These are phyloP conservation scores for Gossypium raimondii DNA, from an alignment of 345 rosid genomes.

Conservation along the genomic window DNA sequence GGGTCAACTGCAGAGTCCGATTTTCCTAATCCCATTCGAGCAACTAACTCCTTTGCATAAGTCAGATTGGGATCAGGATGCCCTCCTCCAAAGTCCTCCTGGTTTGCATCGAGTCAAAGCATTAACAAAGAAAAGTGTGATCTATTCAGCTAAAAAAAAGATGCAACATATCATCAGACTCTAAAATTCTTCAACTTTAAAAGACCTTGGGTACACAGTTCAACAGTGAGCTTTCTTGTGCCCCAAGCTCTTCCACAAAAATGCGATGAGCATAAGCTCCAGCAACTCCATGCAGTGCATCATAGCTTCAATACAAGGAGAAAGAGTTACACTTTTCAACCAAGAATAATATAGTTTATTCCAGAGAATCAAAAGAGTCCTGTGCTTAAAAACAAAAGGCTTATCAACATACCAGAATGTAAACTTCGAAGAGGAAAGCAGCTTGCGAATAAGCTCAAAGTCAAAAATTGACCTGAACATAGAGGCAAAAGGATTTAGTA, in stretches of 20 bases:
- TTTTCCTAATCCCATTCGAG: slow-evolving; percentile 90
- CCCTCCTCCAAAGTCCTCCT: slow-evolving; percentile 99
- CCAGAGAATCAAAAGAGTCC: slow-evolving; percentile 1
- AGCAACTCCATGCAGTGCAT: slow-evolving; percentile 96
- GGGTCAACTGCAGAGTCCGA: slow-evolving; percentile 63
- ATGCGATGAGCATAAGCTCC: slow-evolving; percentile 90
- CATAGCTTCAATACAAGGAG: slow-evolving; percentile 53
- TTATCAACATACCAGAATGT: slow-evolving; percentile 68
- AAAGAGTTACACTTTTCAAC: slow-evolving; percentile 12
- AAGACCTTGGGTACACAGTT: slow-evolving; percentile 92
- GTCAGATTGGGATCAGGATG: slow-evolving; percentile 99
- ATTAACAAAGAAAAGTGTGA: slow-evolving; percentile 13
- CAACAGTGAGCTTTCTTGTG: slow-evolving; percentile 72
- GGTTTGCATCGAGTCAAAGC: slow-evolving; percentile 20
- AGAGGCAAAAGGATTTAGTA: background rate
- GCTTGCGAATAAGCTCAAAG: slow-evolving; percentile 69
- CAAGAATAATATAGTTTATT: background rate
- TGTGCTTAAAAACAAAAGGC: slow-evolving; percentile 10
- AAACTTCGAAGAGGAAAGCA: slow-evolving; percentile 82
- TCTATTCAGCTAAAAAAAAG: background rate
- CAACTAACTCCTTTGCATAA: slow-evolving; percentile 95
- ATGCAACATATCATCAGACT: background rate
- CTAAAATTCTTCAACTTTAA: background rate
- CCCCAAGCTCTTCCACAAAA: slow-evolving; percentile 97
- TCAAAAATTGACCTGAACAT: slow-evolving; percentile 84